Evolutionary conservation across 768 basidiomycete species (phyloP), one percentile per base, ranked within the genome.

Genomic region (Mrakia frigida): DNA sequence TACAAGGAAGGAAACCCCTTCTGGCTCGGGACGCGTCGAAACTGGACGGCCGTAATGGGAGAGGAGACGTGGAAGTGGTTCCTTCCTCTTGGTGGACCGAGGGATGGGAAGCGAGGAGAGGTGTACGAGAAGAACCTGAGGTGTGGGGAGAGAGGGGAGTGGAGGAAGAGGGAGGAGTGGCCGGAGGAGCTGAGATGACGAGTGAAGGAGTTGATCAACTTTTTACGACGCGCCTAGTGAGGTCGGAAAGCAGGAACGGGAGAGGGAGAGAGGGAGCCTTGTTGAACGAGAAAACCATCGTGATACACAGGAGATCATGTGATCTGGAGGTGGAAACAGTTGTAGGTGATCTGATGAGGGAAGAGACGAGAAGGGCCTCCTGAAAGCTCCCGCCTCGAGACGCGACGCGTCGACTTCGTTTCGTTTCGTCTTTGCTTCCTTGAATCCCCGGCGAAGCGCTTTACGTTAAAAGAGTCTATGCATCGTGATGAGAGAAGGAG

Each of bases 11-110:
- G 77, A 3, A 78, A 78, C 59, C 67, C 53, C 0, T 78, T 65
- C 63, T 78, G 41, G 33, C n/a, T 74, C 21, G 67, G 71, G 6
- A 33, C 25, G 31, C 31, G 52, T 10, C 52, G 69, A 6, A 74
- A 74, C 28, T 78, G 77, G 77, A 52, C 59, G 21, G 69, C 31
- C 0, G 37, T 46, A 25, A 78, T 78, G 77, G 77, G 77, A 23
- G 41, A 39, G 14, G 28, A 33, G 28, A 13, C 9, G 37, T 39
- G 35, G 43, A n/a, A 16, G 31, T 77, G 76, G 76, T 28, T 77
- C 21, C 35, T 77, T 16, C 76, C 76, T 6, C 10, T 73, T 18
- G 71, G 76, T 23, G 46, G 35, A 37, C 3, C 50, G 21, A 70
- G 69, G 11, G 69, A 46, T 41, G 69, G 43, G 43, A 53, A 28